Evolutionary conservation across 2,329 filamentous ascomycete species (phyloP).

Genomic region (Claviceps citrina): DNA sequence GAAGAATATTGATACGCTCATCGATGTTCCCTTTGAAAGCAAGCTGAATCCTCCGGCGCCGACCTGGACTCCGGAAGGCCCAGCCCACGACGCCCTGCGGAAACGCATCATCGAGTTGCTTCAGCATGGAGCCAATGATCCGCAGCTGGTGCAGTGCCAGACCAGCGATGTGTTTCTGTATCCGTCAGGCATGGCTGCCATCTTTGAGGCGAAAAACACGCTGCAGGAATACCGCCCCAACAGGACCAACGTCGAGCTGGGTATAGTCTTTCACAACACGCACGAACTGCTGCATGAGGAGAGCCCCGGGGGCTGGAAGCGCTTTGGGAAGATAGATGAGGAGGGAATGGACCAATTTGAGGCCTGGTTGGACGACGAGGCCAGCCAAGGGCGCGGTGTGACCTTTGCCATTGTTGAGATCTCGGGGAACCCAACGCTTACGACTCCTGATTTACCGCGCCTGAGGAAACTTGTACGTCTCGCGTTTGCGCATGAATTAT

Average conservation of each 20-base stretch:
- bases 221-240: slow-evolving; percentile 20
- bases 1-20: slow-evolving; percentile 18
- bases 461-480: slow-evolving; percentile 21
- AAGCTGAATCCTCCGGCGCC: slow-evolving; percentile 14
- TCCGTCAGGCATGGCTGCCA: slow-evolving; percentile 37
- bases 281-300: slow-evolving; percentile 32
- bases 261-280: slow-evolving; percentile 36
- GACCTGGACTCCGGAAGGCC: slow-evolving; percentile 23
- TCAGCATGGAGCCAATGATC: slow-evolving; percentile 23
- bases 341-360: slow-evolving; percentile 30
- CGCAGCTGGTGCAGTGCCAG: slow-evolving; percentile 12
- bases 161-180: slow-evolving; percentile 28
- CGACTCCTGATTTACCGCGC: slow-evolving; percentile 19
- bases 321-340: slow-evolving; percentile 29
- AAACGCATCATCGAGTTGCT: slow-evolving; percentile 27
- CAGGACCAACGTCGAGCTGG: slow-evolving; percentile 27
- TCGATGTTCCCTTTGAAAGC: slow-evolving; percentile 17
- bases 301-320: slow-evolving; percentile 26
- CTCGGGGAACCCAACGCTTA: slow-evolving; percentile 22
- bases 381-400: slow-evolving; percentile 22
- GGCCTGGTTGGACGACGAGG: slow-evolving; percentile 25
- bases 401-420: slow-evolving; percentile 34
- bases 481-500: too few relatives aligned
- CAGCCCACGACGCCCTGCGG: slow-evolving; percentile 23
- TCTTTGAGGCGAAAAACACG: slow-evolving; percentile 27